Percentiles rank a stretch among this genome's conserved stretches.
Conservation (phyloP, 768 basidiomycete species). For the Pholiota microspora region DNA sequence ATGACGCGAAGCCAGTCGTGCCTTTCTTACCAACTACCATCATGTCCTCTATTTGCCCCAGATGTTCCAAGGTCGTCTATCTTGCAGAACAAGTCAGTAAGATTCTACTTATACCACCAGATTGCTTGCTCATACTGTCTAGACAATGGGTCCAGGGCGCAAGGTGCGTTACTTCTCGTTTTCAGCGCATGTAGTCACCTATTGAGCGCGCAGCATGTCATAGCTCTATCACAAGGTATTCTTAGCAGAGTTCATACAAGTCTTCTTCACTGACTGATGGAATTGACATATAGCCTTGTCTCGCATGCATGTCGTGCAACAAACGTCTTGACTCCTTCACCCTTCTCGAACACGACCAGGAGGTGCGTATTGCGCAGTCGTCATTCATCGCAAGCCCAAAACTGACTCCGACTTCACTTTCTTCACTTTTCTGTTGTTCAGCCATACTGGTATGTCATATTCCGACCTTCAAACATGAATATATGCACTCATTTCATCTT, state of each 20-base stretch:
- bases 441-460: slow-evolving; percentile 49
- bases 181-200: not conserved
- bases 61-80: slow-evolving; percentile 77
- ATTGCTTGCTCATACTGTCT: slow-evolving; percentile 7
- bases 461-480: not conserved
- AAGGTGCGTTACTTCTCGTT: slow-evolving; percentile 51
- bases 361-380: slow-evolving; percentile 46
- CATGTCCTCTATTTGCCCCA: slow-evolving; percentile 74
- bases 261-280: slow-evolving; percentile 1
- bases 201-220: not conserved
- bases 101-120: not conserved
- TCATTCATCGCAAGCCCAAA: not conserved
- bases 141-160: slow-evolving; percentile 86
- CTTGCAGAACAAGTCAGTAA: slow-evolving; percentile 78
- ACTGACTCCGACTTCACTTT: not conserved
- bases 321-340: slow-evolving; percentile 77
- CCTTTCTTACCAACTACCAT: slow-evolving; percentile 2
- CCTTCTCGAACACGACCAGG: slow-evolving; percentile 79
- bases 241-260: not conserved
- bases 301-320: slow-evolving; percentile 73
- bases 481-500: not conserved
- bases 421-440: slow-evolving; percentile 18
- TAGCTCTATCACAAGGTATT: slow-evolving; percentile 87
- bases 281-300: slow-evolving; percentile 56
- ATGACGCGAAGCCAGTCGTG: not conserved